Base-by-base conservation (phyloP, 805 yeast genomes). In the Jamesozyma rosinii region DNA sequence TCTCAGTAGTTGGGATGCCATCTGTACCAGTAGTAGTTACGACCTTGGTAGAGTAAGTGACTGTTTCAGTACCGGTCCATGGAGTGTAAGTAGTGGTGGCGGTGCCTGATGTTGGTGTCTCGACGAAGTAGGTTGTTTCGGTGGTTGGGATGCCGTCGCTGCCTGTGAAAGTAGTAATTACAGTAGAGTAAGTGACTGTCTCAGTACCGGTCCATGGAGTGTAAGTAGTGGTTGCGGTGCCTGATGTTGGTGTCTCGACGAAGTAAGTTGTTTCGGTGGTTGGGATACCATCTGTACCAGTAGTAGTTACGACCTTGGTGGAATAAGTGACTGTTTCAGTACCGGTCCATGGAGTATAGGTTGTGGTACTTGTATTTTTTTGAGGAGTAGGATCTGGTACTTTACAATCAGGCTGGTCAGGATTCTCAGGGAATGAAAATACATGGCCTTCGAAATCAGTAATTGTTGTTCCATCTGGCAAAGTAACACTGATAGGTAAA, bases 161-260 rank as follows among this genome's bases (percentile, higher is more conserved):
- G 11, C 35, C 35, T 33, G 35, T 33, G 11, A 5, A 33, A 5
- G 35, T 33, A 15, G 18, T 33, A 4, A 33, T 5, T 11, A 15
- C 5, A 5, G 35, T 33, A 15, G 35, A 33, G 5, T 17, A 6
- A 9, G 35, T 33, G 8, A 13, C 11, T n/a, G 35, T 17, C 13
- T 17, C 20, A 5, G 5, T 15, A 9, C 15, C 35, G 18, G 17
- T 11, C 6, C 29, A 8, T 24, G 6, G 10, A 24, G 29, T 24
- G 11, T 8, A 24, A 24, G 29, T 24, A 24, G 29, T 24, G 11
- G 29, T 32, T 24, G 6, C 10, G 6, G 85, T 14, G 29, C 11
- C 11, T 10, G 32, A 14, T 8, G 19, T 21, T 5, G 53, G 53
- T 9, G 49, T 45, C 21, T 44, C 43, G 27, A 49, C 38, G 19